Evolutionary conservation across 2,329 filamentous ascomycete genomes (phyloP), one percentile per base, ranked within the genome.

Genomic region (Botrytis tulipae): DNA sequence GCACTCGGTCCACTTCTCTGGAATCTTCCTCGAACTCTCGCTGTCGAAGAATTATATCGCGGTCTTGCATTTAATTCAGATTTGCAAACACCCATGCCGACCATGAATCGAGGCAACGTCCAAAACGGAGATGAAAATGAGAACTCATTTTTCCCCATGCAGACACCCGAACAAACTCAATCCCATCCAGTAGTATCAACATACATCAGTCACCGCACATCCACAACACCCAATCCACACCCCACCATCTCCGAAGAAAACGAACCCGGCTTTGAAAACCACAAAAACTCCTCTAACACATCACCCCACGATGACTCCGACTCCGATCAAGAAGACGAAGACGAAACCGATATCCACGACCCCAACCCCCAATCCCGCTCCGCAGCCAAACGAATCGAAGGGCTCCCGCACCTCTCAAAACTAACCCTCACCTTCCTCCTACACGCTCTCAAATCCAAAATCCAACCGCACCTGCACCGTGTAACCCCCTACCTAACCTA

Each of bases 1-100:
- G 78, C 80, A 1, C 74, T 81, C 0, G 74, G 74, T 0, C 80
- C 80, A 5, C 72, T 81, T 3, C 71, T 81, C 0, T 79, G 76
- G 66, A 80, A 79, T 66, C 75, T 81, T 1, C 80, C 80, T 12
- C 75, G 79, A 57, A 80, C 79, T 0, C 76, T 80, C 1, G 77
- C 79, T 0, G 79, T 76, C 0, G 76, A 81, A 71, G 80, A 75
- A 37, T 72, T 73, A 75, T 54, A 72, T 78, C 22, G 73, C 65
- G 42, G 77, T 76, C 22, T 73, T 12, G 66, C 69, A 72, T 73
- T 51, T 32, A 77, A 68, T 61, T 82, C 86, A 3, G 78, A 79
- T 44, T 73, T 76, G 1, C 75, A 79, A 48, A 61, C 74, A 18
- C 70, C 73, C 32, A 71, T 75, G 12, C 69, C 72, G n/a, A 32